Conservation (phyloP, 164 flowering plant genomes). For the Magnolia changhungtana region DNA sequence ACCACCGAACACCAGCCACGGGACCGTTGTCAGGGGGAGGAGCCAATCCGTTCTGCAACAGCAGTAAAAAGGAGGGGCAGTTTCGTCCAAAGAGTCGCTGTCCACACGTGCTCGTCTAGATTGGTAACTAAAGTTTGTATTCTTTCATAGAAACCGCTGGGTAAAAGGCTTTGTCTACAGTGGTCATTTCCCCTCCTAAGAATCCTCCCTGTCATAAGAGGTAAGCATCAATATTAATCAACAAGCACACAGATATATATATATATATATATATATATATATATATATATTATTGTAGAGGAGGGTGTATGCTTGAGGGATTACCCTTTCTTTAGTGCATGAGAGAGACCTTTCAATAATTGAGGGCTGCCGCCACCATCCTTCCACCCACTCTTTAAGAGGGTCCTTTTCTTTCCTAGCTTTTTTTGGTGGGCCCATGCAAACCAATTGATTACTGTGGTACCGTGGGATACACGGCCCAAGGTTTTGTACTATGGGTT, state of each 20-base stretch:
- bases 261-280: too few relatives aligned
- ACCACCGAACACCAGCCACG: too few relatives aligned
- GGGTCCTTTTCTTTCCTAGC: constrained; percentile 11
- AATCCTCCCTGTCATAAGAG: background rate
- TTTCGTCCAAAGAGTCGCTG: too few relatives aligned
- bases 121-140: too few relatives aligned
- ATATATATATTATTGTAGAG: background rate
- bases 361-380: background rate
- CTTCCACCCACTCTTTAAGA: constrained; percentile 4
- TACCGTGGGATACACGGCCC: background rate
- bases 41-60: too few relatives aligned
- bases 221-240: background rate
- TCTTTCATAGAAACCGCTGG: too few relatives aligned
- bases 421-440: background rate
- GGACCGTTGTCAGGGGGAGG: too few relatives aligned
- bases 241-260: background rate
- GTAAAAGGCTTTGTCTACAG: too few relatives aligned
- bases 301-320: background rate
- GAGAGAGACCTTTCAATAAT: constrained; percentile 13
- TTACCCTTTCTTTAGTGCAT: constrained; percentile 4
- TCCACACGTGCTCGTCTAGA: too few relatives aligned
- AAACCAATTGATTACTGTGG: background rate
- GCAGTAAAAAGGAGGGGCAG: too few relatives aligned
- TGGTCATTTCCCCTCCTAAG: too few relatives aligned
- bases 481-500: background rate